Evolutionary conservation across 177 flowering plant species (phyloP).

Genomic region (Tripterygium wilfordii): DNA sequence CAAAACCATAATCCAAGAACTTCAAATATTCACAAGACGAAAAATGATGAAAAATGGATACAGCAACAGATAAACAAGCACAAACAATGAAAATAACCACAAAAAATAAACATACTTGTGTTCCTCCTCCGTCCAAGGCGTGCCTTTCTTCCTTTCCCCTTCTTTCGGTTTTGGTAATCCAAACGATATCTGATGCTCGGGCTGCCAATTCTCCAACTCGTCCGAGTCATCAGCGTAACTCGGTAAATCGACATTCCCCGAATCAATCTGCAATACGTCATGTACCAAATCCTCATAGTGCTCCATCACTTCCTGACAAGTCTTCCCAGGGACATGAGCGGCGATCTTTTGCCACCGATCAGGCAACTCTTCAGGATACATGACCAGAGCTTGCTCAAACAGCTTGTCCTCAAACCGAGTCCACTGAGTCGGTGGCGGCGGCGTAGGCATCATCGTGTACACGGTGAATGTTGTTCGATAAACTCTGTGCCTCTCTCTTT

Average conservation of each 20-base stretch:
- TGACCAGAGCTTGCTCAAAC: constrained; percentile 37
- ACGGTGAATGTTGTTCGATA: too few species aligned
- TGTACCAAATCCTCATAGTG: constrained; percentile 36
- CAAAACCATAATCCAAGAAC: too few species aligned
- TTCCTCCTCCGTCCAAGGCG: constrained; percentile 54
- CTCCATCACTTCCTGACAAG: constrained; percentile 21
- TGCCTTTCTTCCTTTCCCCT: constrained; percentile 43
- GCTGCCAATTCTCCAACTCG: constrained; percentile 8
- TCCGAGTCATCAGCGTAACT: constrained; percentile 25
- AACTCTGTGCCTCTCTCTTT: too few species aligned
- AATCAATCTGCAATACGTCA: constrained; percentile 37
- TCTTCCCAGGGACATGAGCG: constrained; percentile 19
- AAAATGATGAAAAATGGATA: not conserved
- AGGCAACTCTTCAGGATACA: constrained; percentile 16
- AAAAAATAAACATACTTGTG: constrained; percentile 30
- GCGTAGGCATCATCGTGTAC: not conserved
- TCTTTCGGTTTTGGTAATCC: constrained; percentile 23
- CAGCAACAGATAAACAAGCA: not conserved
- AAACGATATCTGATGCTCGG: constrained; percentile 33
- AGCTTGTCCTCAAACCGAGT: constrained; percentile 35
- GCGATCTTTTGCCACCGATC: constrained; percentile 40
- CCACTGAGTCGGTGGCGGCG: constrained; percentile 18
- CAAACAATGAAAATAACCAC: not conserved
- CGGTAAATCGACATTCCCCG: constrained; percentile 40
- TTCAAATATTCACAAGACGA: too few species aligned